Percentiles rank a stretch among this genome's conserved stretches.
Conservation (phyloP, 768 basidiomycete genomes). For the Phlebiopsis flavidoalba region DNA sequence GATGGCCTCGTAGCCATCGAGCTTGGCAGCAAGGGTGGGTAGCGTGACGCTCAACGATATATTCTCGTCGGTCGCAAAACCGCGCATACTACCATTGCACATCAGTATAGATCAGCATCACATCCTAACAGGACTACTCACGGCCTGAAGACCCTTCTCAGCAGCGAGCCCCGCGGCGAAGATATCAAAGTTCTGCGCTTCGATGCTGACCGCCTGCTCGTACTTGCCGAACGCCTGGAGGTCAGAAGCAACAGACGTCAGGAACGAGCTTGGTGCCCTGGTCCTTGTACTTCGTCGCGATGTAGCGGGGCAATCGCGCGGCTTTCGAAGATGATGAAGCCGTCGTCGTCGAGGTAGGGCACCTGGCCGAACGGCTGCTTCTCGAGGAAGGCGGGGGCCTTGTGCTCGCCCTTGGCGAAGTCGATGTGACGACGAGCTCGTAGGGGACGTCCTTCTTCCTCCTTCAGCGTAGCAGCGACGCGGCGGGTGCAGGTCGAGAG, state of each 20-base stretch:
- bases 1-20: slow-evolving; percentile 53
- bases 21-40: slow-evolving; percentile 9
- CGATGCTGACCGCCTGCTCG: slow-evolving; percentile 42
- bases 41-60: slow-evolving; percentile 17
- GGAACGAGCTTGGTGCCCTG: slow-evolving; percentile 52
- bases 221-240: slow-evolving; percentile 32
- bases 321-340: slow-evolving; percentile 57
- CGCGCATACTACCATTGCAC: slow-evolving; percentile 6
- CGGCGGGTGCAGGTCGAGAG: slow-evolving; percentile 45
- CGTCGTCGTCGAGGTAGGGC: slow-evolving; percentile 54
- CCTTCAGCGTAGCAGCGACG: slow-evolving; percentile 46
- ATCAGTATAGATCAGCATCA: neutral
- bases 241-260: slow-evolving; percentile 24
- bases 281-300: slow-evolving; percentile 44
- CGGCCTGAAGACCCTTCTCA: slow-evolving; percentile 51
- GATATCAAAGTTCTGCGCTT: slow-evolving; percentile 49
- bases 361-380: slow-evolving; percentile 65
- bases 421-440: slow-evolving; percentile 28
- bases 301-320: slow-evolving; percentile 58
- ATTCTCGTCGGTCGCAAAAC: slow-evolving; percentile 27
- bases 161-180: slow-evolving; percentile 34
- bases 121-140: slow-evolving; percentile 22
- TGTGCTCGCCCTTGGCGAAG: slow-evolving; percentile 40
- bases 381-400: slow-evolving; percentile 34
- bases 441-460: slow-evolving; percentile 42